Evolutionary conservation across 441 rosid species (phyloP), one percentile per base, ranked within the genome.

Genomic region (Omphalea diandra): DNA sequence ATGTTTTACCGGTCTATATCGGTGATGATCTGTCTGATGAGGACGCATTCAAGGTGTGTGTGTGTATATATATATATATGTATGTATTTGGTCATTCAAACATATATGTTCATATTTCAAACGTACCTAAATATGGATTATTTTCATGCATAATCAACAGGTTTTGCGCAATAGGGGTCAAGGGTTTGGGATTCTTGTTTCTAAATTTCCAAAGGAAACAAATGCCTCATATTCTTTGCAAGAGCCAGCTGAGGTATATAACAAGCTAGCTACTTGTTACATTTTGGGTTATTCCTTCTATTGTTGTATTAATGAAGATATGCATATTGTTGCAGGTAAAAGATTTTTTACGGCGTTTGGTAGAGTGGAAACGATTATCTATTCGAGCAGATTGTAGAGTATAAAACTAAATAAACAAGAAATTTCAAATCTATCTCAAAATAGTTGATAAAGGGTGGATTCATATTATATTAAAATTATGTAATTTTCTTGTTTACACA

Each of bases 1-100:
- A 87, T 65, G 97, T 83, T 63, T 82, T 91, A 1, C 95, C 95
- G 0, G 81, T 94, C 12, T 94, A 94, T 56, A 90, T 91, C 20
- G 95, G 94, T 0, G 95, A 91, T 33, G 92, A 94, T 67, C 80
- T 87, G 24, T 86, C 86, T 0, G 95, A 94, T 33, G 95, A 90
- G 72, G 97, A 88, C 71, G 97, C 97, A 36, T 94, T 94, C 68
- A 87, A 87, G 94, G 97, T n/a, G n/a, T n/a, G n/a, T n/a, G n/a
- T n/a, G n/a, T n/a, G n/a, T 93, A 83, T 44, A 3, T 20, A 17
- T 40, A n/a, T n/a, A n/a, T n/a, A n/a, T n/a, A n/a, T n/a, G n/a
- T n/a, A n/a, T n/a, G n/a, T n/a, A n/a, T n/a, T n/a, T n/a, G n/a
- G n/a, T n/a, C n/a, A n/a, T n/a, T n/a, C 8, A 18, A 38, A n/a